Conservation (phyloP, 2,329 filamentous ascomycete species). For the Talaromyces sp. region DNA sequence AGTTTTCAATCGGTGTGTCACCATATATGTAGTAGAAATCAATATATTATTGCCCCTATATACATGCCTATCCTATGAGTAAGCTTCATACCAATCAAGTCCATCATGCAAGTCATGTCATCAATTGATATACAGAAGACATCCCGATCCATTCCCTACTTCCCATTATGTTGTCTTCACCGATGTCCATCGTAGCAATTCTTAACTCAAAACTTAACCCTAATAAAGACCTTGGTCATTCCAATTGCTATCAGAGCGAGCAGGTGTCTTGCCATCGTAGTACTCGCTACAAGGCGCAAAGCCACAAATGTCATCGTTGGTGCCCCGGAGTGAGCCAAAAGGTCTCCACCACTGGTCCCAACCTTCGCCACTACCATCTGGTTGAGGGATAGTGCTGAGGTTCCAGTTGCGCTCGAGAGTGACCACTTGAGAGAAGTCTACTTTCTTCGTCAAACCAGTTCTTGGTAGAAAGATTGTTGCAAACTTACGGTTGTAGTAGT, state of each 20-base stretch:
- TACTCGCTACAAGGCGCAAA: conserved; percentile 12
- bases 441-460: background rate
- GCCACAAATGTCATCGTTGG: background rate
- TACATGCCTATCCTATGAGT: background rate
- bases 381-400: background rate
- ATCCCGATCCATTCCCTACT: background rate
- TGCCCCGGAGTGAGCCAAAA: background rate
- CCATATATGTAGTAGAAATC: background rate
- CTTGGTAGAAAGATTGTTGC: background rate
- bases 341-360: conserved; percentile 10
- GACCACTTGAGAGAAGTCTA: conserved; percentile 11
- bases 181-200: background rate
- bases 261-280: conserved; percentile 9
- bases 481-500: conserved; percentile 22
- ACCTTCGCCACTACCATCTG: background rate
- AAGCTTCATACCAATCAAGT: background rate
- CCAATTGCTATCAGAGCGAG: background rate
- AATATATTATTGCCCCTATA: background rate
- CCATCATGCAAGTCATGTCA: background rate
- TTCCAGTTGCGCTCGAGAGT: conserved; percentile 13
- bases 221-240: background rate
- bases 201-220: background rate
- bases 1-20: background rate
- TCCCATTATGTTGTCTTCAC: background rate
- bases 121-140: background rate